These are phyloP conservation scores for Mycena haematopus DNA, from an alignment of 768 basidiomycete species.

Conservation along the genomic window DNA sequence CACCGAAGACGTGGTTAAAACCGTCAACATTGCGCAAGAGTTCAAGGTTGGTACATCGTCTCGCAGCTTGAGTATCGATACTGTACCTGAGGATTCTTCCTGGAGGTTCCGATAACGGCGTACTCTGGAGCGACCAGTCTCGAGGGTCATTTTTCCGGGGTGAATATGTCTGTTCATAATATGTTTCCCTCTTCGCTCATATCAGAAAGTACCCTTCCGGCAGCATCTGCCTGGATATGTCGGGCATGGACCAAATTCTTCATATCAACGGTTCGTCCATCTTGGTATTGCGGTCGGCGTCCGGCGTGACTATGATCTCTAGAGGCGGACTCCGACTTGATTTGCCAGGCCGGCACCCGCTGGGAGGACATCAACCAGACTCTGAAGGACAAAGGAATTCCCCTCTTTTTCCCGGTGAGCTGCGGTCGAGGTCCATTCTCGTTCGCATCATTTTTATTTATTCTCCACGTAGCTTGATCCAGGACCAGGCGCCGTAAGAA, in stretches of 20 bases:
- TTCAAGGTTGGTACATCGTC: slow-evolving; percentile 43
- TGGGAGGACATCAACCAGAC: slow-evolving; percentile 82
- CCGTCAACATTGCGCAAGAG: slow-evolving; percentile 78
- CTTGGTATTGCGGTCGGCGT: slow-evolving; percentile 30
- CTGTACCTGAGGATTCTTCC: not conserved
- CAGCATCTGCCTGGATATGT: slow-evolving; percentile 72
- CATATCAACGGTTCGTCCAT: slow-evolving; percentile 53
- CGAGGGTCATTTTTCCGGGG: slow-evolving; percentile 86
- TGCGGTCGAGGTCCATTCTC: not conserved
- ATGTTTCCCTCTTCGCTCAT: not conserved
- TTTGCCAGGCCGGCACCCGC: slow-evolving; percentile 75
- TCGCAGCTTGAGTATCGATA: not conserved
- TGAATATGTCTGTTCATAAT: slow-evolving; percentile 42
- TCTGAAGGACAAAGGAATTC: slow-evolving; percentile 71
- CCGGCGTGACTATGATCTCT: not conserved
- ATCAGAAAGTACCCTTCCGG: slow-evolving; percentile 48
- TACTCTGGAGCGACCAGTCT: slow-evolving; percentile 88
- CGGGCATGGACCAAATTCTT: slow-evolving; percentile 70
- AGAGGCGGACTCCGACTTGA: slow-evolving; percentile 78
- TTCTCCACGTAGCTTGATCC: slow-evolving; percentile 63
- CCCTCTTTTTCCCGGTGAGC: slow-evolving; percentile 86
- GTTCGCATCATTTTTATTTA: not conserved
- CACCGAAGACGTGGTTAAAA: slow-evolving; percentile 83
- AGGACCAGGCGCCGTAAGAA: slow-evolving; percentile 68
- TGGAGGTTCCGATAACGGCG: slow-evolving; percentile 71